Evolutionary conservation across 2,329 filamentous ascomycete genomes (phyloP), one percentile per base, ranked within the genome.

Genomic region (Diaporthe sp.): DNA sequence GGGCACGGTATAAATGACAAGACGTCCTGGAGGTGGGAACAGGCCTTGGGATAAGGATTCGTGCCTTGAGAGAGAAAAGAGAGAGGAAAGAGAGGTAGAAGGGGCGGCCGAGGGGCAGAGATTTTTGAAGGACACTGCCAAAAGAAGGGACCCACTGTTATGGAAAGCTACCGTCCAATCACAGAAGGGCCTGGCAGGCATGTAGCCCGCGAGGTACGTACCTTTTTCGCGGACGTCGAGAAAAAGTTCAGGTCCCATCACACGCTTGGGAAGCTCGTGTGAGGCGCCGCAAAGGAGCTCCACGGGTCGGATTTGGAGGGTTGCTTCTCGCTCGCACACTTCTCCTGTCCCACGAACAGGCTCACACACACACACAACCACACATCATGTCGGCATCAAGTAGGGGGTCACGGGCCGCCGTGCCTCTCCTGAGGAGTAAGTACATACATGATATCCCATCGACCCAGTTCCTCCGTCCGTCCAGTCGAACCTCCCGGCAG

Each of bases 1-100:
- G 83, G 94, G 94, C 96, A 97, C 92, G 87, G 53, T 85, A 91
- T 85, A 89, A 97, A 98, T 98, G 96, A 96, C 95, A 94, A 90
- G 90, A 93, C 92, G 90, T 92, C 90, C 89, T 93, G 89, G 91
- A 87, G 85, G 84, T 75, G 66, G 73, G 72, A 53, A 88, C 88
- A 88, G 88, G 92, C 90, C 92, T 95, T 94, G 96, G 91, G 96
- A 98, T 98, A 98, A 98, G 96, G 95, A 93, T 91, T 89, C 86
- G 91, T 93, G 94, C 93, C 93, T 88, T 79, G 81, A 80, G 80
- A 75, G 77, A 72, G 50, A 79, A 79, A 77, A 78, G 76, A 80
- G 84, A 79, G 84, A 80, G 78, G 79, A 65, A 79, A 75, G 75
- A 72, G 71, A 37, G 70, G 71, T 37, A 73, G 70, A 59, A 15